A percentile compares a stretch with the other conserved stretches of the same genome.
Conservation (phyloP, 2,329 filamentous ascomycete genomes). For the Akanthomyces uredinophilus region DNA sequence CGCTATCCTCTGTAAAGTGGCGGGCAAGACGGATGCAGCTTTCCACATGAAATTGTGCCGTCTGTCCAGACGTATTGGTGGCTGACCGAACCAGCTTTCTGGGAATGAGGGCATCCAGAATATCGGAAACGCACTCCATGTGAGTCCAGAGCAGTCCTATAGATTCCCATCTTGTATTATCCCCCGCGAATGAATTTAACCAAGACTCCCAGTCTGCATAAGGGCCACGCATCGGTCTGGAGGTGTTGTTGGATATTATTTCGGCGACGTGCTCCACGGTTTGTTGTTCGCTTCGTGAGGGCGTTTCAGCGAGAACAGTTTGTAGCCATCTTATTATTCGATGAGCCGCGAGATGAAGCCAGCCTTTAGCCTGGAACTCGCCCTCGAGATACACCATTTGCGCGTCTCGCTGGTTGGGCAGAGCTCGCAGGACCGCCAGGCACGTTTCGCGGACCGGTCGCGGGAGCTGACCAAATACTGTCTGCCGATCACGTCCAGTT, state of each 20-base stretch:
- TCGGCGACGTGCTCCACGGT: slow-evolving; percentile 32
- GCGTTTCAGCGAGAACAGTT: slow-evolving; percentile 20
- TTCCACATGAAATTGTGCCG: slow-evolving; percentile 1
- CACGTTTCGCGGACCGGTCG: slow-evolving; percentile 31
- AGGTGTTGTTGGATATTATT: slow-evolving; percentile 35
- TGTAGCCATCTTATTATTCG: slow-evolving; percentile 30
- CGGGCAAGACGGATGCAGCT: slow-evolving; percentile 9
- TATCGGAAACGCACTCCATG: slow-evolving; percentile 7
- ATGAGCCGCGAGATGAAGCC: slow-evolving; percentile 26
- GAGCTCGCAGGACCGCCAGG: slow-evolving; percentile 32
- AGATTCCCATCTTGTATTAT: slow-evolving; percentile 39
- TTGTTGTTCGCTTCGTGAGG: background rate
- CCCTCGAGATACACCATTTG: slow-evolving; percentile 20
- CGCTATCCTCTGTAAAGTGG: slow-evolving; percentile 10
- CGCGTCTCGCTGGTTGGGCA: slow-evolving; percentile 26
- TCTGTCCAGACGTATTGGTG: background rate
- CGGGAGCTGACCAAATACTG: slow-evolving; percentile 19
- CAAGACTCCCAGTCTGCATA: slow-evolving; percentile 30
- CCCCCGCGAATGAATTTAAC: slow-evolving; percentile 34
- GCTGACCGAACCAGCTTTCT: slow-evolving; percentile 7
- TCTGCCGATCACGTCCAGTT: background rate
- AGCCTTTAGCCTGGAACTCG: slow-evolving; percentile 25
- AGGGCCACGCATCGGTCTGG: slow-evolving; percentile 31
- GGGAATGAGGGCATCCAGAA: background rate
- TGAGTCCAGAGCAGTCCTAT: slow-evolving; percentile 33